Conservation (phyloP, 192 early-diverging fungal genomes). For the Chytriomyces hyalinus region DNA sequence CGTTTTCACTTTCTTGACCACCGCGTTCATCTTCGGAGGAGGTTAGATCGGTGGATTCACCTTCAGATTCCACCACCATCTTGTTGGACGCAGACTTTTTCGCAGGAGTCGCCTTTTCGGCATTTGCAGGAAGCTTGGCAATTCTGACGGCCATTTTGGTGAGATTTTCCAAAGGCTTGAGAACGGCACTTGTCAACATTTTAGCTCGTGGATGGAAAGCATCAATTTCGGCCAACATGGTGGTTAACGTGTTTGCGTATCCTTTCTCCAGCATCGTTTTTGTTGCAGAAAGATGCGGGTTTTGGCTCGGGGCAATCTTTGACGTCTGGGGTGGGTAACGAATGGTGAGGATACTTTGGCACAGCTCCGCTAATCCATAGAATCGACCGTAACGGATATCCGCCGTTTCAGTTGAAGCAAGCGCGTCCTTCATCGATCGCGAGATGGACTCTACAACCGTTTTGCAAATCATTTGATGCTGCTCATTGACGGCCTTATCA, state of each 20-base stretch:
- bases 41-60: slow-evolving; percentile 15
- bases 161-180: slow-evolving; percentile 88
- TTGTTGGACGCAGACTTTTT: slow-evolving; percentile 9
- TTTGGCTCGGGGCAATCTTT: slow-evolving; percentile 17
- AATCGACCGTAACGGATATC: slow-evolving; percentile 72
- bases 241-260: slow-evolving; percentile 79
- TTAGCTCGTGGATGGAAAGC: slow-evolving; percentile 86
- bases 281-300: slow-evolving; percentile 51
- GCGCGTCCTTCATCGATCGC: slow-evolving; percentile 67
- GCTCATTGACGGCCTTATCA: slow-evolving; percentile 61
- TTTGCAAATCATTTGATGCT: slow-evolving; percentile 63
- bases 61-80: slow-evolving; percentile 10
- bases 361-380: slow-evolving; percentile 70
- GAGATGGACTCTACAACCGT: slow-evolving; percentile 73
- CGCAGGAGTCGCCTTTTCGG: not conserved
- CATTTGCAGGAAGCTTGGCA: slow-evolving; percentile 55
- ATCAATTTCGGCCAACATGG: slow-evolving; percentile 83
- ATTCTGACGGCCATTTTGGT: slow-evolving; percentile 88
- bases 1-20: slow-evolving; percentile 55
- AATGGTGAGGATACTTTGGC: slow-evolving; percentile 66
- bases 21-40: slow-evolving; percentile 39
- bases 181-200: slow-evolving; percentile 72
- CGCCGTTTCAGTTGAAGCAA: slow-evolving; percentile 46
- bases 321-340: slow-evolving; percentile 28
- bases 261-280: slow-evolving; percentile 89